Evolutionary conservation across 192 early-diverging fungal genomes (phyloP).

Genomic region (Chytriomyces confervae): DNA sequence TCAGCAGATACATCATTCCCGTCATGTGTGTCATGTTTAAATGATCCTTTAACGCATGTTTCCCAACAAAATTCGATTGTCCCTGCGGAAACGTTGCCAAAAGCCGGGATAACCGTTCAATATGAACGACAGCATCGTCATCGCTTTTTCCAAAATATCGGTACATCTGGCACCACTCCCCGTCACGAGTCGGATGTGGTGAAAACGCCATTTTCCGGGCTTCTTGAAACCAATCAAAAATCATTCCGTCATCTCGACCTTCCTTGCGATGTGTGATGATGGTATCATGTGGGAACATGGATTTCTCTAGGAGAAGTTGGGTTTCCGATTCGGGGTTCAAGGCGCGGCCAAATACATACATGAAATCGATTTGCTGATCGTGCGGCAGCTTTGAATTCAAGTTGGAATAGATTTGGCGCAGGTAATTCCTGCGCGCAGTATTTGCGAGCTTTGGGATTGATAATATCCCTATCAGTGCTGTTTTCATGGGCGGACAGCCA

Average conservation of each 20-base stretch:
- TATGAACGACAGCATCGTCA: background rate
- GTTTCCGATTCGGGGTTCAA: background rate
- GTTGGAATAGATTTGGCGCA: conserved; percentile 14
- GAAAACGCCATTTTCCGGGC: background rate
- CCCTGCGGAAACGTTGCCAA: background rate
- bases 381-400: conserved; percentile 1
- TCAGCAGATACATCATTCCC: conserved; percentile 14
- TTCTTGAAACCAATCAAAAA: conserved; percentile 13
- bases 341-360: conserved; percentile 5
- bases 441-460: conserved; percentile 1
- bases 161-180: background rate
- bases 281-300: background rate
- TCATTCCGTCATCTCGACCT: conserved; percentile 21
- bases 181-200: background rate
- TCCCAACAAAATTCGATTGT: conserved; percentile 8
- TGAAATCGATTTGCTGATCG: conserved; percentile 2
- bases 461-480: conserved; percentile 20
- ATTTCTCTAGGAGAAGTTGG: background rate
- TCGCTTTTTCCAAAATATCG: background rate
- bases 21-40: background rate
- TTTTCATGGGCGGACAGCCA: conserved; percentile 3
- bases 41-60: background rate
- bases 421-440: conserved; percentile 1
- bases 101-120: background rate
- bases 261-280: conserved; percentile 9